Conservation (phyloP, 768 basidiomycete species). For the Trametes cubensis region DNA sequence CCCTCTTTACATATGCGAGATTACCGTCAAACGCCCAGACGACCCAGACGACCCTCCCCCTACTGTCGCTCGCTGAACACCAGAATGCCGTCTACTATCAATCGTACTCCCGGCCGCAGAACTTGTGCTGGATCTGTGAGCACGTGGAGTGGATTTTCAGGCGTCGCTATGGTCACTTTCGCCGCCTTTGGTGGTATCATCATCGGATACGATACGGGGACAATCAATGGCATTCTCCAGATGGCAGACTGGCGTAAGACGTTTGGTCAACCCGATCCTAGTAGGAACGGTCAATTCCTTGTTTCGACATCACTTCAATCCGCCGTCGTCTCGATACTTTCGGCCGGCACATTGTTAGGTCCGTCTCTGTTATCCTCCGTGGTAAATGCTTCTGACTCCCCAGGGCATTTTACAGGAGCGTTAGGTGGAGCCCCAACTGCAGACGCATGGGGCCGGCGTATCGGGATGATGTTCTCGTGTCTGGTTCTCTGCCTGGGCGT, state of each 20-base stretch:
- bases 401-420: slow-evolving; percentile 40
- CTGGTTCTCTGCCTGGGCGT: slow-evolving; percentile 63
- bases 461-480: slow-evolving; percentile 48
- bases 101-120: not conserved
- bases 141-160: not conserved
- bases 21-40: too few relatives aligned
- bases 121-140: not conserved
- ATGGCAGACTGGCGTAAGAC: slow-evolving; percentile 54
- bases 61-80: too few relatives aligned
- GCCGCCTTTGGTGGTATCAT: slow-evolving; percentile 34
- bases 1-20: too few relatives aligned
- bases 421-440: slow-evolving; percentile 55
- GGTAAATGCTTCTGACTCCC: not conserved
- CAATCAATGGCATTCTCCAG: slow-evolving; percentile 69
- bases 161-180: slow-evolving; percentile 34
- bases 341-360: slow-evolving; percentile 85
- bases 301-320: slow-evolving; percentile 33
- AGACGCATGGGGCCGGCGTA: slow-evolving; percentile 53
- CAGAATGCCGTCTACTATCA: too few relatives aligned
- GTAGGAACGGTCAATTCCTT: too few relatives aligned
- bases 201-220: slow-evolving; percentile 64
- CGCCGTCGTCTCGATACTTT: slow-evolving; percentile 67
- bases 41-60: too few relatives aligned
- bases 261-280: too few relatives aligned
- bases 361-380: not conserved